Conservation (phyloP, 306 rosid genomes). For the Acacia melanoxylon region DNA sequence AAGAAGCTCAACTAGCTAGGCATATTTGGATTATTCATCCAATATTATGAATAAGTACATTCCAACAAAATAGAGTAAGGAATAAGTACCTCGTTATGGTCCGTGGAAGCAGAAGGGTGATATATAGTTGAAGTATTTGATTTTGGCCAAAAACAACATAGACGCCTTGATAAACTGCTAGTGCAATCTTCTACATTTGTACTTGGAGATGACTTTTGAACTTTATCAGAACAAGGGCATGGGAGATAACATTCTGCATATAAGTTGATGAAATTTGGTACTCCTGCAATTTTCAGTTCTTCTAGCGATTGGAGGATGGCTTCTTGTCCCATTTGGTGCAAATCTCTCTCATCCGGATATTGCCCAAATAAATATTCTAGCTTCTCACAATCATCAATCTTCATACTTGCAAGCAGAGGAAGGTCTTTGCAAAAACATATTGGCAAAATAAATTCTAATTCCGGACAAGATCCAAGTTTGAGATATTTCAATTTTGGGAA, state of each 20-base stretch:
- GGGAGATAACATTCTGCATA: not conserved
- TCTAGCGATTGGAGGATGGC: not conserved
- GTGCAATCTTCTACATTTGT: no score
- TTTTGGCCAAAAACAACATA: no score
- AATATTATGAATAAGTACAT: no score
- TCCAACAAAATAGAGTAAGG: no score
- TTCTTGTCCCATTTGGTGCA: not conserved
- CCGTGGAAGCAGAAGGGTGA: no score
- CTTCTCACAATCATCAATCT: not conserved
- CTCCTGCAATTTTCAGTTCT: not conserved
- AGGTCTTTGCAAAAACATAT: constrained; percentile 17
- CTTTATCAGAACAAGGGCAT: no score
- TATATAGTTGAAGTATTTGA: no score
- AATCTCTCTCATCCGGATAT: no score
- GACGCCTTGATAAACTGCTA: no score
- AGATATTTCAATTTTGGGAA: constrained; percentile 25
- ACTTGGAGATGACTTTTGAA: no score
- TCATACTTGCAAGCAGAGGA: constrained; percentile 16
- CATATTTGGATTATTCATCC: not conserved
- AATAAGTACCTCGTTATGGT: no score
- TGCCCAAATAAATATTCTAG: constrained; percentile 27
- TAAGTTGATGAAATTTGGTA: not conserved
- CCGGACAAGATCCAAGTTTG: not conserved
- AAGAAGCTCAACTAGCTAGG: not conserved
- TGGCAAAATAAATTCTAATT: constrained; percentile 27